Evolutionary conservation across 2,329 filamentous ascomycete genomes (phyloP), one percentile per base, ranked within the genome.

Genomic region (Xylariales sp.): DNA sequence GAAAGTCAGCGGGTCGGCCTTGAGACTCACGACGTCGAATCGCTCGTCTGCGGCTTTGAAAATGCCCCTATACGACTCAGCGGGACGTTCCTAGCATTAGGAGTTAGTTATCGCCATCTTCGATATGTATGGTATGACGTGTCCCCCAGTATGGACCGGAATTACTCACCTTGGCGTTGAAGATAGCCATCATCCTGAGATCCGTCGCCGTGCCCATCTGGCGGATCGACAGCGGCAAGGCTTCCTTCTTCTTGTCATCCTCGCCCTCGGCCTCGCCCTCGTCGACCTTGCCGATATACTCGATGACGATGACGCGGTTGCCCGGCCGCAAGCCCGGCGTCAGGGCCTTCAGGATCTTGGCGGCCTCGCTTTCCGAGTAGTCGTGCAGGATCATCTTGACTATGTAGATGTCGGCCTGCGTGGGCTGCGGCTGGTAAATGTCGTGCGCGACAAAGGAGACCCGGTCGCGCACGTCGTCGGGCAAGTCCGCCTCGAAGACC

Each of bases 321-420:
- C 86, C 80, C 1, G 83, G 78, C 68, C 83, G 80, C 69, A 87
- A 70, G 36, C 81, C 79, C 1, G 84, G 82, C 0, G 82, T 72
- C 34, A 86, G 74, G 0, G 78, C 79, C 48, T 77, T 79, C 48
- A 83, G 76, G 56, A 86, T 84, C 62, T 75, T 72, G 28, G 78
- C 65, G 4, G 77, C 76, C 56, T 84, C 79, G 30, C 78, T 76
- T 62, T 87, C 84, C 0, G 84, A 80, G 84, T 84, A 87, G 77
- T 87, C 85, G 74, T 88, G 86, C 16, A 89, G 78, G 63, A 88
- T 85, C 66, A 83, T 77, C 72, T 86, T 85, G 69, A 88, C 75
- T 64, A 87, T 78, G 77, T 85, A 88, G 56, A 86, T 77, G 64
- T 85, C 84, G 9, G 82, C 85, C 18, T 76, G 64, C 5, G 79